Base-by-base conservation (phyloP, 352 stramenopile species). In the Phytophthora colocasiae region DNA sequence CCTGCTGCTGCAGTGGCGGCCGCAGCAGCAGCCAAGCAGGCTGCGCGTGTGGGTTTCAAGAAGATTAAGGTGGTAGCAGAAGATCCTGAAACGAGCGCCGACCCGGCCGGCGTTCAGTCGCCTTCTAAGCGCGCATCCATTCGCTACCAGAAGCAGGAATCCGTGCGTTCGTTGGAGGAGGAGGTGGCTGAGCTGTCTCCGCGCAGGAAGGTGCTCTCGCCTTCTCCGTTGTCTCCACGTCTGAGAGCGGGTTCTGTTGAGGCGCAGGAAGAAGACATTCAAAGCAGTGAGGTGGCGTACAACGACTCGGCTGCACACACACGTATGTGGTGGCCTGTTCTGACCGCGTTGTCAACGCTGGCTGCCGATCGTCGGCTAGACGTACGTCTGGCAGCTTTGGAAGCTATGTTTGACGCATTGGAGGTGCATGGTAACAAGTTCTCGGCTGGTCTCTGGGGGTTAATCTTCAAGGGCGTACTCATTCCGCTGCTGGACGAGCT, bases 261-360 rank as follows among this genome's bases (percentile, higher is more conserved):
- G 2, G 48, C 66, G 1, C 22, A 57, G 7, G 58, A 55, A 11
- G 46, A 60, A 22, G 38, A 39, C 6, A 63, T 36, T 4, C 31
- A 71, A 2, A 65, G 45, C 15, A 40, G 32, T 15, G 58, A 65
- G 32, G 45, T 45, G 14, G 66, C 87, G 14, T 92, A 91, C 56
- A 95, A 85, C 31, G 87, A 95, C 66, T 89, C 80, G 0, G 69
- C 80, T 10, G 67, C 73, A 2, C 87, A 93, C 68, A 94, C 80
- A 12, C 75, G 85, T 19, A 83, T 92, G 66, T 93, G 83, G 87
- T 99, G 97, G 97, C 97, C 97, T 0, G 91, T 99, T 44, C 75
- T 99, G 46, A 96, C 98, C 6, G 98, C 97, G 24, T 75, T 99
- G n/a, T 97, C 93, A 0, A 95, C 92, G 29, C 81, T 97, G 12